A percentile compares a stretch with the other conserved stretches of the same genome.
phyloP scores from a whole-genome alignment of 2,329 filamentous ascomycete species.

The Diaporthe helianthi region DNA sequence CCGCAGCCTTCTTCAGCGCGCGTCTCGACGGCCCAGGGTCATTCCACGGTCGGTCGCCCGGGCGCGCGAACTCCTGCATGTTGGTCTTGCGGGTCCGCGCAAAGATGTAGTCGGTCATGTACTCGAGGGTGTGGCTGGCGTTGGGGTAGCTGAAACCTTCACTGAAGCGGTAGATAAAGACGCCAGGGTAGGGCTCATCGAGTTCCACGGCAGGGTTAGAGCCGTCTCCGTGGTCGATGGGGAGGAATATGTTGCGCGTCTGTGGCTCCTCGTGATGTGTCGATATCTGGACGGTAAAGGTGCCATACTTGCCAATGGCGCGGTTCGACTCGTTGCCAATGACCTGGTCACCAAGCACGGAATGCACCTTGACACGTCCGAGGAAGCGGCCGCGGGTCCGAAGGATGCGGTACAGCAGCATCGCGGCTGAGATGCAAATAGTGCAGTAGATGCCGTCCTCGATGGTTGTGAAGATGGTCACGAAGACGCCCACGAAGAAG shows the following conservation, averaged over 20 bases:
- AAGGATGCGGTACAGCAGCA: constrained; percentile 84
- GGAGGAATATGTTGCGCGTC: constrained; percentile 82
- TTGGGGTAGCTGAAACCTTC: constrained; percentile 98
- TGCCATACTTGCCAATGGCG: constrained; percentile 61
- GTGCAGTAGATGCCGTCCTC: constrained; percentile 94
- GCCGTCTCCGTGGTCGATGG: constrained; percentile 85
- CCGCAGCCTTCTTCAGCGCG: constrained; percentile 41
- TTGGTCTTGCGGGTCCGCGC: constrained; percentile 79
- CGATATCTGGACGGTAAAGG: constrained; percentile 51
- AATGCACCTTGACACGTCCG: constrained; percentile 83
- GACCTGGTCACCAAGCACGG: constrained; percentile 78
- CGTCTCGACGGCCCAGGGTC: constrained; percentile 76
- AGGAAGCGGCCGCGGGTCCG: constrained; percentile 85
- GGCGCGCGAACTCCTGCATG: constrained; percentile 66
- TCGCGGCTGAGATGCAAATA: constrained; percentile 75
- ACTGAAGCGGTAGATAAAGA: constrained; percentile 95
- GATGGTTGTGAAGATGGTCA: constrained; percentile 87
- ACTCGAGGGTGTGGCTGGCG: constrained; percentile 85
- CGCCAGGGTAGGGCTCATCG: constrained; percentile 84
- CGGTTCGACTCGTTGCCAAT: constrained; percentile 65
- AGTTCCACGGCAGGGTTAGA: constrained; percentile 85
- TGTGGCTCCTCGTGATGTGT: constrained; percentile 50
- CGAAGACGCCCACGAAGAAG: constrained; percentile 91
- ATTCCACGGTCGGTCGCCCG: constrained; percentile 91
- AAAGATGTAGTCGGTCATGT: constrained; percentile 73